Conservation (phyloP, 2,329 filamentous ascomycete genomes). For the Hortaea sp. region DNA sequence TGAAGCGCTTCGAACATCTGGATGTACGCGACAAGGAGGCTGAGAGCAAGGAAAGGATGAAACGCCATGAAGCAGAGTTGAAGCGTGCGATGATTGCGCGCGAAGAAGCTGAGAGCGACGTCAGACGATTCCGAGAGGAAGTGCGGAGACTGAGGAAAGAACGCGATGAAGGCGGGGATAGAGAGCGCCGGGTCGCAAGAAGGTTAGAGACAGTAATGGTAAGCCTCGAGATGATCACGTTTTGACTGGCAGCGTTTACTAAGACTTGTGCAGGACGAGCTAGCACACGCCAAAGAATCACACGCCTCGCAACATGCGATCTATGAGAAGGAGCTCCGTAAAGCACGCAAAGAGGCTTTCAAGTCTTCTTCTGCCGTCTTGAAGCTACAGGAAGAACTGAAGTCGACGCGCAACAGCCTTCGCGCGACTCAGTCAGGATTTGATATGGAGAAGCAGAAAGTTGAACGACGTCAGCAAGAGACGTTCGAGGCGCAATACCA, state of each 20-base stretch:
- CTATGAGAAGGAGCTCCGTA: constrained; percentile 66
- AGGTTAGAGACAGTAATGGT: constrained; percentile 62
- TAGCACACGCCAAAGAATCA: constrained; percentile 57
- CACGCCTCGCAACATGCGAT: constrained; percentile 29
- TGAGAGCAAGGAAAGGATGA: constrained; percentile 29
- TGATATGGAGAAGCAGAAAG: constrained; percentile 53
- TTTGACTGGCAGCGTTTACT: constrained; percentile 3
- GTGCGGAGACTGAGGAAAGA: constrained; percentile 45
- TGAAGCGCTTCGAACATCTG: constrained; percentile 63
- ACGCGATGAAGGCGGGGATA: constrained; percentile 54
- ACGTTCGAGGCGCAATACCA: constrained; percentile 58
- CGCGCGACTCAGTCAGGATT: constrained; percentile 50
- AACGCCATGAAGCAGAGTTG: constrained; percentile 34
- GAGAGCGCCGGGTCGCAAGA: constrained; percentile 57
- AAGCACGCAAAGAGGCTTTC: constrained; percentile 62
- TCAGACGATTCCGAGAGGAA: constrained; percentile 55
- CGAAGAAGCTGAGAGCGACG: constrained; percentile 62
- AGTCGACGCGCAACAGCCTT: constrained; percentile 46
- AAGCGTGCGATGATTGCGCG: constrained; percentile 33
- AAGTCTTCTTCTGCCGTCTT: constrained; percentile 61
- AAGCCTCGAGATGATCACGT: constrained; percentile 26
- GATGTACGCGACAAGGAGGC: constrained; percentile 41
- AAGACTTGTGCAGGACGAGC: constrained; percentile 48
- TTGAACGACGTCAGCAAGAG: constrained; percentile 55
- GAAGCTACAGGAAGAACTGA: constrained; percentile 65